These are phyloP conservation scores for Myxozyma mucilagina DNA, from an alignment of 805 yeast species.

Conservation along the genomic window DNA sequence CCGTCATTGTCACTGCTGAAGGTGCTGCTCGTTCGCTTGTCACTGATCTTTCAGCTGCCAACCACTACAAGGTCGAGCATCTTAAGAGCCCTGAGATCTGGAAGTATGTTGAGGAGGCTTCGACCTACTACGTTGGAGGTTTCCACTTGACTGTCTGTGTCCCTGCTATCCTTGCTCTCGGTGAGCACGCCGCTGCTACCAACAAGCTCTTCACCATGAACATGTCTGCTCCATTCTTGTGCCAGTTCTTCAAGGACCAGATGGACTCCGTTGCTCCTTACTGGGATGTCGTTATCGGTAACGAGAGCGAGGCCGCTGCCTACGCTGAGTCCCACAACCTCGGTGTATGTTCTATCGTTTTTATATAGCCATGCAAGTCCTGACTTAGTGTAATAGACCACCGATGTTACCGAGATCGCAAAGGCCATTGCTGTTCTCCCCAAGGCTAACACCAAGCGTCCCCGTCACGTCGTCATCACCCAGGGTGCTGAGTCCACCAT, in stretches of 20 bases:
- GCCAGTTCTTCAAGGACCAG: constrained; percentile 92
- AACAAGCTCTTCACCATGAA: constrained; percentile 75
- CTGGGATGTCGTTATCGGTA: constrained; percentile 89
- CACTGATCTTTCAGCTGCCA: constrained; percentile 97
- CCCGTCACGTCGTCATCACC: constrained; percentile 89
- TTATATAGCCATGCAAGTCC: background rate
- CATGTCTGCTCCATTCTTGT: constrained; percentile 95
- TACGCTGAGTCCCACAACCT: constrained; percentile 84
- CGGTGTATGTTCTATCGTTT: constrained; percentile 29
- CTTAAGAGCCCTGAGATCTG: constrained; percentile 87
- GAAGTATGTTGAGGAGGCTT: constrained; percentile 77
- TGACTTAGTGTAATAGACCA: constrained; percentile 37
- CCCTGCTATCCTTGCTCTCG: constrained; percentile 84
- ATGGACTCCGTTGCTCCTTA: constrained; percentile 77
- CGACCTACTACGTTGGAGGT: constrained; percentile 93
- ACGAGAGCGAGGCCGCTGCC: constrained; percentile 95
- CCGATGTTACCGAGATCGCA: constrained; percentile 75
- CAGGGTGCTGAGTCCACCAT: constrained; percentile 94
- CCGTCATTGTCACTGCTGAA: constrained; percentile 70
- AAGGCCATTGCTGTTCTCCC: constrained; percentile 76
- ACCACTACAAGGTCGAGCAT: constrained; percentile 89
- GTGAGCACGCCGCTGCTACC: constrained; percentile 84
- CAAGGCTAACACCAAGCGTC: constrained; percentile 64
- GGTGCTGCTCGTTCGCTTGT: constrained; percentile 89
- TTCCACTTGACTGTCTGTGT: constrained; percentile 98